phyloP scores from a whole-genome alignment of 257 asterid species.

The Parsonsia alboflavescens region DNA sequence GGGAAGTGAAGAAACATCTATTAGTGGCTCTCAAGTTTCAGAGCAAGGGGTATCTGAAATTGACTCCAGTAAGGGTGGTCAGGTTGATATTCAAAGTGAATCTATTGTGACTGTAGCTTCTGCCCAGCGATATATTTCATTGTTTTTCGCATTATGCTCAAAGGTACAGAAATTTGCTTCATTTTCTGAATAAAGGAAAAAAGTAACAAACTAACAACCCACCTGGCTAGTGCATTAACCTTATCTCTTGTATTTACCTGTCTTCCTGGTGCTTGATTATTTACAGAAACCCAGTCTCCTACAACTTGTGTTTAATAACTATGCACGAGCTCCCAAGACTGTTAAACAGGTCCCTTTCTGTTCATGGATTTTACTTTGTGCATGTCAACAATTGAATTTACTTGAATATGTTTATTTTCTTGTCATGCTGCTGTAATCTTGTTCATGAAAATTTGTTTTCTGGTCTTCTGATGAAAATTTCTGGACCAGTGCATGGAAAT shows the following conservation, averaged over 20 bases:
- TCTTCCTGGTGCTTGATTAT: conserved; percentile 19
- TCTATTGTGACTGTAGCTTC: conserved; percentile 48
- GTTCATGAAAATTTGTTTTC: background rate
- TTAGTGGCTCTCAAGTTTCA: conserved; percentile 80
- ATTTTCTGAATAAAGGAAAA: background rate
- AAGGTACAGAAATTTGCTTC: conserved; percentile 42
- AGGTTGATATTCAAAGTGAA: conserved; percentile 46
- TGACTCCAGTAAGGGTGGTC: conserved; percentile 37
- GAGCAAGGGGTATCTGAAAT: conserved; percentile 53
- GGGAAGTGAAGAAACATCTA: conserved; percentile 67
- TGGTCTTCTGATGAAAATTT: background rate
- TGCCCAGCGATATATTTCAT: conserved; percentile 66
- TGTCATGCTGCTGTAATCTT: background rate
- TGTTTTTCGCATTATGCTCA: conserved; percentile 78
- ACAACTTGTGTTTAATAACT: conserved; percentile 67
- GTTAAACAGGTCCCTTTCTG: conserved; percentile 70
- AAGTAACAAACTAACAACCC: no score
- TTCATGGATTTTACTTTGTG: conserved; percentile 9
- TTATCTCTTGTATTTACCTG: background rate
- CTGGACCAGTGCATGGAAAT: background rate
- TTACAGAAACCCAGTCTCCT: conserved; percentile 80
- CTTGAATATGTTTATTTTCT: background rate
- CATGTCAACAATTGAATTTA: background rate
- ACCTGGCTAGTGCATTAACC: no score
- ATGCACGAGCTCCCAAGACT: conserved; percentile 62